Evolutionary conservation across 2,329 filamentous ascomycete species (phyloP).

Genomic region (Alternaria tenuissima): DNA sequence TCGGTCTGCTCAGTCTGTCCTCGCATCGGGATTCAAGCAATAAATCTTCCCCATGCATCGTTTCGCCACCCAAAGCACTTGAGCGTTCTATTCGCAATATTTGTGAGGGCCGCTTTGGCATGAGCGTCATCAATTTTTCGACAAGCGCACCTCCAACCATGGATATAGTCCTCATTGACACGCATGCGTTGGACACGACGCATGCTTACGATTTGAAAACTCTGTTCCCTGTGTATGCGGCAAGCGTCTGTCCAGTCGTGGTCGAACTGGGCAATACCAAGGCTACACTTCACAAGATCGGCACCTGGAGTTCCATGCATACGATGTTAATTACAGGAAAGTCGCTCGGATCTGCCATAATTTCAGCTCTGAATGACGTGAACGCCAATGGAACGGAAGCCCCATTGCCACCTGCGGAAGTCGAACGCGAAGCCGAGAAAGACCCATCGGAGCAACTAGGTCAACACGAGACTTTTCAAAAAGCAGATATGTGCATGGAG

Average conservation of each 20-base stretch:
- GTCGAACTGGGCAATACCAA: conserved; percentile 6
- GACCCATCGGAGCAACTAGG: background rate
- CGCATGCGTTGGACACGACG: conserved; percentile 3
- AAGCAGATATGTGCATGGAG: background rate
- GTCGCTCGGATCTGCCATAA: conserved; percentile 2
- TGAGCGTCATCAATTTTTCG: conserved; percentile 4
- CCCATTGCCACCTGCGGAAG: background rate
- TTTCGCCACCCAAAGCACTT: conserved; percentile 4
- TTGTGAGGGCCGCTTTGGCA: conserved; percentile 11
- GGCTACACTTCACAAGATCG: background rate
- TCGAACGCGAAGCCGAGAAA: background rate
- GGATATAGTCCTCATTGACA: conserved; percentile 13
- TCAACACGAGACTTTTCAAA: background rate
- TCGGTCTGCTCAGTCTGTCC: conserved; percentile 9
- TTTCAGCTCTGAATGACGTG: conserved; percentile 3
- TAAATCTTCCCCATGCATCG: background rate
- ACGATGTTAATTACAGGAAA: conserved; percentile 7
- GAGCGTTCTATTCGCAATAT: conserved; percentile 12
- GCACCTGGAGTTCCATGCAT: conserved; percentile 1
- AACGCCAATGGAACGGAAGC: background rate
- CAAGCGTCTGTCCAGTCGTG: background rate
- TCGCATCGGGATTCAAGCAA: background rate
- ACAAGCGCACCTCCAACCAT: background rate
- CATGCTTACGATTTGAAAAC: background rate
- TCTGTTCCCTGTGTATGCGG: background rate